Evolutionary conservation across 164 flowering plant genomes (phyloP), one percentile per base, ranked within the genome.

Genomic region (Tinospora cordifolia): DNA sequence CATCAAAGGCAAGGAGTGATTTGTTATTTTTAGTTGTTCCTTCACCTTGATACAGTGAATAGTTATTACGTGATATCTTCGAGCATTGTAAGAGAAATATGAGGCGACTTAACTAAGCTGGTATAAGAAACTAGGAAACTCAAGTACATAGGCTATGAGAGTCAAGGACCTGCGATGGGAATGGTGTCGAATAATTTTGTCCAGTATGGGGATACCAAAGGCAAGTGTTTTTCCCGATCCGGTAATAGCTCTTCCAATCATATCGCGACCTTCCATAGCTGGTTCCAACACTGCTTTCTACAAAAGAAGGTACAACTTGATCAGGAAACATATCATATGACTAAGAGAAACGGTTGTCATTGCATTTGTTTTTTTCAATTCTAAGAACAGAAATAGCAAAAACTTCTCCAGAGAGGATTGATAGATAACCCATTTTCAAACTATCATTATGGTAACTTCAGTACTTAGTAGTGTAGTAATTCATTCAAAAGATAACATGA

Each of bases 281-380:
- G 97, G 97, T 64, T 88, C 97, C 77, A 93, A 71, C 69, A 93
- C 98, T 62, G 98, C 98, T 80, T 78, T 89, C 97, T 92, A 79
- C 60, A 69, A 62, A 39, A n/a, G 54, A 25, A 46, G 21, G 25
- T 8, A 72, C 24, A 3, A 17, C 17, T 62, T 25, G 19, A 41
- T 21, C 25, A 60, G 40, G 14, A 22, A 12, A 3, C 4, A 24
- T 10, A 59, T 63, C 40, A 70, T 22, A 62, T 3, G 17, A n/a
- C 27, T 44, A 44, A 70, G 26, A 30, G 21, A 58, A 41, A 14
- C 10, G 4, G 21, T 8, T 19, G n/a, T 3, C 30, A n/a, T 10
- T n/a, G 9, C 39, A 67, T 15, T 47, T 66, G 11, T 10, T 13
- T 41, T 41, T 13, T n/a, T 39, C 54, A 68, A 30, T 30, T 30